Evolutionary conservation across 352 stramenopile species (phyloP).

Genomic region (Phytophthora europaea): DNA sequence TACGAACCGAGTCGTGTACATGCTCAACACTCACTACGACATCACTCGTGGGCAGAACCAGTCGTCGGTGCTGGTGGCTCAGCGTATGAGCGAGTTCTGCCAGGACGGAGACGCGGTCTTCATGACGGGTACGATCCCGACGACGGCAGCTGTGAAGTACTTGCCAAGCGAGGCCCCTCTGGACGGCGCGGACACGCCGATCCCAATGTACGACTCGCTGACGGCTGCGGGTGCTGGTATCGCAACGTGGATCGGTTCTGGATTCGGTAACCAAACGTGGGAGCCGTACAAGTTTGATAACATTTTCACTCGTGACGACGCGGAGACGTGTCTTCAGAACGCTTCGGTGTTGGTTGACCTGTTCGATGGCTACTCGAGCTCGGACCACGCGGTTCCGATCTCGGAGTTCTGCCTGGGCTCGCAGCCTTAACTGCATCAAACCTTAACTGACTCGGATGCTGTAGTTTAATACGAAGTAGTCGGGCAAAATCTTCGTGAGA

Average conservation of each 20-base stretch:
- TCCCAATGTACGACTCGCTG: constrained; percentile 70
- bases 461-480: neutral
- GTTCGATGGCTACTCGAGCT: constrained; percentile 58
- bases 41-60: constrained; percentile 61
- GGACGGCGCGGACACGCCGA: constrained; percentile 38
- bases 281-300: constrained; percentile 70
- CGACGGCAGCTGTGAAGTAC: constrained; percentile 50
- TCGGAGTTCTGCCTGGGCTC: constrained; percentile 64
- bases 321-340: constrained; percentile 46
- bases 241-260: constrained; percentile 67
- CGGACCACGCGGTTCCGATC: constrained; percentile 69
- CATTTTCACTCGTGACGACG: constrained; percentile 62
- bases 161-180: constrained; percentile 27
- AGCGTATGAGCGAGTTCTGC: constrained; percentile 52
- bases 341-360: constrained; percentile 51
- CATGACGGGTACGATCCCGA: constrained; percentile 55
- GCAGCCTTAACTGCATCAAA: constrained; percentile 24
- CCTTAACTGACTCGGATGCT: neutral
- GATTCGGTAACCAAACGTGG: constrained; percentile 42
- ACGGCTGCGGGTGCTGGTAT: constrained; percentile 42
- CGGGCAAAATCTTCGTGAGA: neutral
- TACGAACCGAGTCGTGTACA: constrained; percentile 45
- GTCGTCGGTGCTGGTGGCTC: constrained; percentile 58
- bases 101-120: constrained; percentile 54
- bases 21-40: constrained; percentile 81